A percentile compares a stretch with the other conserved stretches of the same genome.
These are phyloP conservation scores for Ceriops zippeliana DNA, from an alignment of 345 rosid species.

Conservation along the genomic window DNA sequence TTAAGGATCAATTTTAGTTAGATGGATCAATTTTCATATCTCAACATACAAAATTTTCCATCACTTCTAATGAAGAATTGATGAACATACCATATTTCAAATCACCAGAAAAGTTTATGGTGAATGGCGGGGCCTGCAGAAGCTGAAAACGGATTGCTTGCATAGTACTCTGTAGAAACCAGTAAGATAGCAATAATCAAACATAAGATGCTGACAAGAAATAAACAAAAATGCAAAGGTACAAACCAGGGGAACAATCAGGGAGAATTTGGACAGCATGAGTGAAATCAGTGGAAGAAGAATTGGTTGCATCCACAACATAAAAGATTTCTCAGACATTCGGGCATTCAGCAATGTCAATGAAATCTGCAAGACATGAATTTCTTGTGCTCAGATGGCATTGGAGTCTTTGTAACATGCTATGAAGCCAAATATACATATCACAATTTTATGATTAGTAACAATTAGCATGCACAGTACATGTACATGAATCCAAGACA, in stretches of 20 bases:
- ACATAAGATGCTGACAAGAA: conserved; percentile 2
- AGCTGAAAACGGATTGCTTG: conserved; percentile 85
- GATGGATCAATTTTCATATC: conserved; percentile 6
- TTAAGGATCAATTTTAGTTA: not conserved
- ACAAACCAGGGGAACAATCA: conserved; percentile 81
- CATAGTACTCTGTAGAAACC: conserved; percentile 51
- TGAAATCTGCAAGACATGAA: conserved; percentile 48
- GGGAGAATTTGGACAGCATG: conserved; percentile 70
- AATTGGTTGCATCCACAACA: conserved; percentile 59
- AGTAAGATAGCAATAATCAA: conserved; percentile 14
- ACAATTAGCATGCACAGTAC: too few species aligned
- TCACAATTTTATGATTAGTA: too few species aligned
- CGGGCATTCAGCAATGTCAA: conserved; percentile 80
- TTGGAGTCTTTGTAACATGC: not conserved
- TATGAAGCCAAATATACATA: not conserved
- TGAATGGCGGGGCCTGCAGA: conserved; percentile 67
- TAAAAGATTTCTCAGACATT: conserved; percentile 64
- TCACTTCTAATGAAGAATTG: not conserved
- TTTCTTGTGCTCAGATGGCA: not conserved
- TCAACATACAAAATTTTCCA: conserved; percentile 11
- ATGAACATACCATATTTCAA: conserved; percentile 65
- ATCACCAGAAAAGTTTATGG: conserved; percentile 76
- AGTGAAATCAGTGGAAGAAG: conserved; percentile 61
- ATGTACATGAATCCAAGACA: too few species aligned
- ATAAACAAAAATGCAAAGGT: not conserved